Evolutionary conservation across 768 basidiomycete species (phyloP).

Genomic region (Tricholoma saponaceum): DNA sequence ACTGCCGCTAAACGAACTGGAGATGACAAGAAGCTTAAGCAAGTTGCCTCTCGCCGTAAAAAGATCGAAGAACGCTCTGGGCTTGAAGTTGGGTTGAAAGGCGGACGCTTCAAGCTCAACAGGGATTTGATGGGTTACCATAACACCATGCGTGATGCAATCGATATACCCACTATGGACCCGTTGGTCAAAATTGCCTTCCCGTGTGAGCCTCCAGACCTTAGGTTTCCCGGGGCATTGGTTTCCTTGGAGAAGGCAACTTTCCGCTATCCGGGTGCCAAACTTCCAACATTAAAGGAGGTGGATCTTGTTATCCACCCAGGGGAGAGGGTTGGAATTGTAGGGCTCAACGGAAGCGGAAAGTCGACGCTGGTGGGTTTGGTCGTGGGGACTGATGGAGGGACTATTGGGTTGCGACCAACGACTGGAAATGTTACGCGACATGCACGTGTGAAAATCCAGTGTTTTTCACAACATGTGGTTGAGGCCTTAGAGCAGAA

Average conservation of each 20-base stretch:
- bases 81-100: conserved; percentile 32
- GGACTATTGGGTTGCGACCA: conserved; percentile 26
- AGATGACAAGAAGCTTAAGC: conserved; percentile 52
- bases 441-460: conserved; percentile 52
- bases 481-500: conserved; percentile 43
- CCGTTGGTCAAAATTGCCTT: conserved; percentile 29
- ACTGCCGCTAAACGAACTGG: conserved; percentile 52
- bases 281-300: conserved; percentile 12
- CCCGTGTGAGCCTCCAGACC: conserved; percentile 20
- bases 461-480: conserved; percentile 60
- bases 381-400: conserved; percentile 8
- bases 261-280: conserved; percentile 20
- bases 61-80: conserved; percentile 43
- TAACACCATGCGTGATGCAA: conserved; percentile 30
- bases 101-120: conserved; percentile 53
- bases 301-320: conserved; percentile 21
- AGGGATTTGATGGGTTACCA: conserved; percentile 45
- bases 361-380: conserved; percentile 40
- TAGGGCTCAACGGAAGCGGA: conserved; percentile 37
- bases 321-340: conserved; percentile 22
- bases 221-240: conserved; percentile 22
- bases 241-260: conserved; percentile 19
- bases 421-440: conserved; percentile 43
- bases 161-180: conserved; percentile 37
- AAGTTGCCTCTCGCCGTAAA: conserved; percentile 56